Evolutionary conservation across 2,329 filamentous ascomycete genomes (phyloP).

Genomic region (Xylariaceae sp.): DNA sequence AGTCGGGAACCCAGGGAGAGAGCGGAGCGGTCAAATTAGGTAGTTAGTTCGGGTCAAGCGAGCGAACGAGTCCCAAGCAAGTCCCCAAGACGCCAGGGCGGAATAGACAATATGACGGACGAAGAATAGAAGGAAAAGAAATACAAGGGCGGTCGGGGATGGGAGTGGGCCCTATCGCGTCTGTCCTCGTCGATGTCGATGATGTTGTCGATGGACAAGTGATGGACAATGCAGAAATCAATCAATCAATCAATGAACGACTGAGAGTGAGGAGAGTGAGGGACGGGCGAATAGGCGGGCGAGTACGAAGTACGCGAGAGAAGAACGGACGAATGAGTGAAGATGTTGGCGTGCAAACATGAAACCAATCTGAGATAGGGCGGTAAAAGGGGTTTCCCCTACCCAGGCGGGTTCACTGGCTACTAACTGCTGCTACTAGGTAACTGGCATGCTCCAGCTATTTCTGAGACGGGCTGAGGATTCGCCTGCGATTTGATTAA

Average conservation of each 20-base stretch:
- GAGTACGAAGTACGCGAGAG: no score
- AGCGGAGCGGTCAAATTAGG: background rate
- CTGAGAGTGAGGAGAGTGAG: background rate
- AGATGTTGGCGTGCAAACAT: background rate
- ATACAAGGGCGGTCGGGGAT: background rate
- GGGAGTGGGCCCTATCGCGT: no score
- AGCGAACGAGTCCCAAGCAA: background rate
- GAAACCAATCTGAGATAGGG: background rate
- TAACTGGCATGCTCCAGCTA: background rate
- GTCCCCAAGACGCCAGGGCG: background rate
- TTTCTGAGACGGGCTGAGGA: background rate
- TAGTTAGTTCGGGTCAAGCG: background rate
- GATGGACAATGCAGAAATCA: background rate
- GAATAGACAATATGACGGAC: no score
- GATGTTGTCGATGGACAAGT: background rate
- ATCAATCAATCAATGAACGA: background rate
- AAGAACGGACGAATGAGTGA: background rate
- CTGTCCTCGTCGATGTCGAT: no score
- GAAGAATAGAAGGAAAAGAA: background rate
- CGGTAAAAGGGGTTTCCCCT: background rate
- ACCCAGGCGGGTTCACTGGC: background rate
- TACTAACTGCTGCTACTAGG: background rate
- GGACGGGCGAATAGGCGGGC: no score
- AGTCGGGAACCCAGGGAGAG: background rate
- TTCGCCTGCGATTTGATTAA: background rate